Evolutionary conservation across 2,329 filamentous ascomycete species (phyloP).

Genomic region (Mollisia scopiformis): DNA sequence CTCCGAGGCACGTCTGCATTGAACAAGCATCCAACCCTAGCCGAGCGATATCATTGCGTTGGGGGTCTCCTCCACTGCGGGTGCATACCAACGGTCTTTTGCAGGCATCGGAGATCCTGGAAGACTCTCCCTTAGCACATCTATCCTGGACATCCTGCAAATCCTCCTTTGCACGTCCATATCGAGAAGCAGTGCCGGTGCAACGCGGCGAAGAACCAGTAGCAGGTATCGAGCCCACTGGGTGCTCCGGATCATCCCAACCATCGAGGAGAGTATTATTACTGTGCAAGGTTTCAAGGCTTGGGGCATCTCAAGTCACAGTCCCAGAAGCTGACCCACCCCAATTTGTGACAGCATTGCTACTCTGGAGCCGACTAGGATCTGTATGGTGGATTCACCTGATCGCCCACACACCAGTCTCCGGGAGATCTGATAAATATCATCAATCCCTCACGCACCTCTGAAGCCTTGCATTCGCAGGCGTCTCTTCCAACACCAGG

Average conservation of each 20-base stretch:
- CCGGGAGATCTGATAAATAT: constrained; percentile 55
- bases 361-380: constrained; percentile 48
- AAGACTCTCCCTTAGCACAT: constrained; percentile 7
- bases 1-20: constrained; percentile 35
- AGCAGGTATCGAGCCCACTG: constrained; percentile 28
- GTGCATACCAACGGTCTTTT: constrained; percentile 30
- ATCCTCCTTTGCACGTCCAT: constrained; percentile 27
- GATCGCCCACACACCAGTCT: constrained; percentile 51
- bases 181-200: constrained; percentile 33
- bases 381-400: constrained; percentile 52
- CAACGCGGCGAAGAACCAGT: constrained; percentile 30
- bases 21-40: constrained; percentile 34
- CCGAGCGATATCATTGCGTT: constrained; percentile 29
- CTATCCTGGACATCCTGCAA: constrained; percentile 27
- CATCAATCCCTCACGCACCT: constrained; percentile 46
- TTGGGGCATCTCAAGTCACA: constrained; percentile 36
- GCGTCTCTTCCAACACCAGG: constrained; percentile 32
- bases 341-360: constrained; percentile 58
- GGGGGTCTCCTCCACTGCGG: constrained; percentile 29
- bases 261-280: constrained; percentile 25
- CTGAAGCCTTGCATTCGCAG: constrained; percentile 34
- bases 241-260: constrained; percentile 31
- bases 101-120: constrained; percentile 31
- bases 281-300: constrained; percentile 32
- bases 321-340: constrained; percentile 47